Evolutionary conservation across 2,329 filamentous ascomycete genomes (phyloP).

Genomic region (Penicillium glabrum): DNA sequence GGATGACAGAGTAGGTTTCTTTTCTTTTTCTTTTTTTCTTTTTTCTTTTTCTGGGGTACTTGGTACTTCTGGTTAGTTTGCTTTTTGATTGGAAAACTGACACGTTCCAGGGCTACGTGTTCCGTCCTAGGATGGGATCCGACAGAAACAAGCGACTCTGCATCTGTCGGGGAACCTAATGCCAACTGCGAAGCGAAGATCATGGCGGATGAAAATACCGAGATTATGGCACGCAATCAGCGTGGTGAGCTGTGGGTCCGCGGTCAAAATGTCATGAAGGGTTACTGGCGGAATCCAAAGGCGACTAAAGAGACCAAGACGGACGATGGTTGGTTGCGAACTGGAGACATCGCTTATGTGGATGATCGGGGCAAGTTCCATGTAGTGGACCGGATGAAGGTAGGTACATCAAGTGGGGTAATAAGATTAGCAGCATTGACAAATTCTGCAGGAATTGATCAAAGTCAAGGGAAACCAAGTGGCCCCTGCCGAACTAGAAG

Average conservation of each 20-base stretch:
- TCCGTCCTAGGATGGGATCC: conserved; percentile 66
- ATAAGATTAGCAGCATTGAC: conserved; percentile 1
- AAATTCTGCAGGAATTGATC: conserved; percentile 53
- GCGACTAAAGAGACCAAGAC: conserved; percentile 66
- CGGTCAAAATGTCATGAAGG: conserved; percentile 70
- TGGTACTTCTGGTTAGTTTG: background rate
- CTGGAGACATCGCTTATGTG: conserved; percentile 68
- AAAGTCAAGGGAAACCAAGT: conserved; percentile 64
- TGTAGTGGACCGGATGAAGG: conserved; percentile 75
- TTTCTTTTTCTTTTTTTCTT: conserved; percentile 26
- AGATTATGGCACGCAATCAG: conserved; percentile 52
- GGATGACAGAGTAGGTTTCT: conserved; percentile 71
- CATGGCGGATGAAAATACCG: conserved; percentile 52
- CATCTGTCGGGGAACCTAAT: conserved; percentile 62
- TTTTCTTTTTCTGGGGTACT: background rate
- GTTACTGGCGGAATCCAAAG: conserved; percentile 71
- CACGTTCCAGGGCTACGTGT: conserved; percentile 58
- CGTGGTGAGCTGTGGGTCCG: conserved; percentile 72
- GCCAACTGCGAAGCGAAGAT: conserved; percentile 70
- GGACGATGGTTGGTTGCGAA: conserved; percentile 67
- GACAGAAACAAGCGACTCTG: conserved; percentile 41
- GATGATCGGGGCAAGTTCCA: conserved; percentile 58
- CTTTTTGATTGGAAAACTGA: background rate
- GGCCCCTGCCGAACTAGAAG: conserved; percentile 61
- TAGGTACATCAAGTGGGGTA: conserved; percentile 19